Evolutionary conservation across 768 basidiomycete genomes (phyloP).

Genomic region (Leccinum pellstonianum): DNA sequence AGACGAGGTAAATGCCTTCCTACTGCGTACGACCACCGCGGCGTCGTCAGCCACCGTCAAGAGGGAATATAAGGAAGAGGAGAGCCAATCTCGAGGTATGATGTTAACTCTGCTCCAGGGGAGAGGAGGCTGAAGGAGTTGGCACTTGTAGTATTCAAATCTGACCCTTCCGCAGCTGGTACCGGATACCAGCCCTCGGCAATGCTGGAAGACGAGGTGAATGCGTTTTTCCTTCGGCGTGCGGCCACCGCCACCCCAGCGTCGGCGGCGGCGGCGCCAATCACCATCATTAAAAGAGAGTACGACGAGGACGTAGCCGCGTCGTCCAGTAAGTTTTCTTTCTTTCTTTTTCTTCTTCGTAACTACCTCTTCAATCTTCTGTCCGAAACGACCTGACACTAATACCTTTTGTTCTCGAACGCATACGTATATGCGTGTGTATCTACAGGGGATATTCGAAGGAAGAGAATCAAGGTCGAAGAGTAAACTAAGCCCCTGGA

Average conservation of each 20-base stretch:
- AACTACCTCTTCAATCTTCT: neutral
- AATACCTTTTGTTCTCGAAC: neutral
- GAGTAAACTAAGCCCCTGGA: slow-evolving; percentile 3
- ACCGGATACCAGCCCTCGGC: neutral
- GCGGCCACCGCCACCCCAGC: neutral
- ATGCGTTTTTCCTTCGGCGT: neutral
- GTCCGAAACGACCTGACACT: neutral
- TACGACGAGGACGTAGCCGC: slow-evolving; percentile 5
- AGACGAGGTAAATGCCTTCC: slow-evolving; percentile 2
- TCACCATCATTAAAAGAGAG: slow-evolving; percentile 13
- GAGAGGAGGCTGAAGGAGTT: neutral
- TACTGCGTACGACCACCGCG: neutral
- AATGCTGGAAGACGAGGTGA: slow-evolving; percentile 7
- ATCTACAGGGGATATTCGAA: slow-evolving; percentile 1
- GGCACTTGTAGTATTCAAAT: neutral
- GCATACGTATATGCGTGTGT: neutral
- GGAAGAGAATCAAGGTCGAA: slow-evolving; percentile 21
- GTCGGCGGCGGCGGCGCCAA: too few species aligned
- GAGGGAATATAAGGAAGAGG: neutral
- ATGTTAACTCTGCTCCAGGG: neutral
- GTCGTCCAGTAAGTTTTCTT: neutral
- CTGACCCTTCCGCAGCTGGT: neutral
- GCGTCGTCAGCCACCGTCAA: neutral
- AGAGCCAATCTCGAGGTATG: neutral
- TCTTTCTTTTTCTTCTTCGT: neutral